Evolutionary conservation across 2,329 filamentous ascomycete species (phyloP), one percentile per base, ranked within the genome.

Genomic region (Ascochyta koolunga): DNA sequence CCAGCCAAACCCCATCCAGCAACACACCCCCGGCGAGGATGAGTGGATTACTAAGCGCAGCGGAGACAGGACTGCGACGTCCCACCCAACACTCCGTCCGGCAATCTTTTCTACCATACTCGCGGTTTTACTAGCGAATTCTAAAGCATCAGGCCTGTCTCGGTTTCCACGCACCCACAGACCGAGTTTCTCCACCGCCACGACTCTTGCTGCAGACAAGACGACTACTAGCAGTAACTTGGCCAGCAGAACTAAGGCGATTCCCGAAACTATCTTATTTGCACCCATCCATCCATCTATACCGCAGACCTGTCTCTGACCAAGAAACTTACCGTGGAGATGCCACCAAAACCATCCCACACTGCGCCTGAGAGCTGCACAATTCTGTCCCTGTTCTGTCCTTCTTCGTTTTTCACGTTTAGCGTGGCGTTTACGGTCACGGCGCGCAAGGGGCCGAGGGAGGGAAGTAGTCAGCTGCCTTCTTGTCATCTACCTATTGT

Each of bases 351-450:
- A 2, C 3, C 10, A 25, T 9, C 24, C 10, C 24, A 9, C 29
- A 32, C 15, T 32, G 11, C 29, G 10, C 15, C 29, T 32, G 29
- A 9, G 11, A 32, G 11, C 29, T 15, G 5, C 3, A 31, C 5
- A 31, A 15, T 10, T 22, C 24, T 10, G 29, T 19, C 4, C 22
- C 4, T 24, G 8, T 24, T 24, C 22, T n/a, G n/a, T n/a, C 22
- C 22, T 40, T 24, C 7, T 33, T 42, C 3, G 16, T 43, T 9
- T 21, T 48, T 27, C 38, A 2, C 32, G 4, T 48, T 54, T 54
- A 54, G 51, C 51, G 51, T 35, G 51, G 51, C 51, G 51, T 54
- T 54, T 22, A 49, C 22, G 51, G 45, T 44, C 9, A 54, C 21
- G 39, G 39, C 22, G 50, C 37, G 33, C 21, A 13, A 22, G 37